These are phyloP conservation scores for Candida glucosophila DNA, from an alignment of 1,139 yeast species.

Conservation along the genomic window DNA sequence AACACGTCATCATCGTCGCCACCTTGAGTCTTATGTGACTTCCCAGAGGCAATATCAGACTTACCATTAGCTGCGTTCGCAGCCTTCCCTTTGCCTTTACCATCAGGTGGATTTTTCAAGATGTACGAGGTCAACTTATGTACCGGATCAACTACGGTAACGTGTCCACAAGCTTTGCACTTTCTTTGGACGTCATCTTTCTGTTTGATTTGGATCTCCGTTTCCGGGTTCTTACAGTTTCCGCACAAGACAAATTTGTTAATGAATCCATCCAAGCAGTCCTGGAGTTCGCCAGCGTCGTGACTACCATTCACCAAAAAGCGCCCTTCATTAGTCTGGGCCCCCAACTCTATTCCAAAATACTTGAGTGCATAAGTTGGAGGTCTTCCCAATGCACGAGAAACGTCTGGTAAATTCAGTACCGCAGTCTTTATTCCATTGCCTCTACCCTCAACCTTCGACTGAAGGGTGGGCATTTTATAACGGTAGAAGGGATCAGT, in stretches of 20 bases:
- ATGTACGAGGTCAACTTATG: conserved; percentile 83
- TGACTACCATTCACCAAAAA: conserved; percentile 94
- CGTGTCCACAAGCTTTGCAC: conserved; percentile 97
- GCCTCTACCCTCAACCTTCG: conserved; percentile 98
- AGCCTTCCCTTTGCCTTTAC: conserved; percentile 37
- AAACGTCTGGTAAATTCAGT: conserved; percentile 84
- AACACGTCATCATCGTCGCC: conserved; percentile 58
- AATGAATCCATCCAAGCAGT: conserved; percentile 89
- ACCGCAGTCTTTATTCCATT: conserved; percentile 97
- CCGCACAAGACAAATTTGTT: conserved; percentile 89
- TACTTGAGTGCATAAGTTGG: conserved; percentile 85
- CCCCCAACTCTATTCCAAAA: conserved; percentile 96
- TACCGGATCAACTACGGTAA: conserved; percentile 76
- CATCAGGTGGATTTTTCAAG: conserved; percentile 84
- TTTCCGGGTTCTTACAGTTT: conserved; percentile 95
- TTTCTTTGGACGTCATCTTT: conserved; percentile 78
- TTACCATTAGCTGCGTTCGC: conserved; percentile 86
- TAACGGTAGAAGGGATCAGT: conserved; percentile 98
- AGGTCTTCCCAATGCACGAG: conserved; percentile 91
- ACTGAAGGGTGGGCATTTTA: conserved; percentile 96
- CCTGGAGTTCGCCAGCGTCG: conserved; percentile 85
- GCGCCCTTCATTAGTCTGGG: conserved; percentile 85
- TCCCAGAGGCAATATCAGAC: conserved; percentile 68
- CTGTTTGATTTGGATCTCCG: conserved; percentile 77
- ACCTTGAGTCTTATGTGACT: conserved; percentile 24